These are phyloP conservation scores for Plenodomus tracheiphilus DNA, from an alignment of 2,329 filamentous ascomycete species.

Conservation along the genomic window DNA sequence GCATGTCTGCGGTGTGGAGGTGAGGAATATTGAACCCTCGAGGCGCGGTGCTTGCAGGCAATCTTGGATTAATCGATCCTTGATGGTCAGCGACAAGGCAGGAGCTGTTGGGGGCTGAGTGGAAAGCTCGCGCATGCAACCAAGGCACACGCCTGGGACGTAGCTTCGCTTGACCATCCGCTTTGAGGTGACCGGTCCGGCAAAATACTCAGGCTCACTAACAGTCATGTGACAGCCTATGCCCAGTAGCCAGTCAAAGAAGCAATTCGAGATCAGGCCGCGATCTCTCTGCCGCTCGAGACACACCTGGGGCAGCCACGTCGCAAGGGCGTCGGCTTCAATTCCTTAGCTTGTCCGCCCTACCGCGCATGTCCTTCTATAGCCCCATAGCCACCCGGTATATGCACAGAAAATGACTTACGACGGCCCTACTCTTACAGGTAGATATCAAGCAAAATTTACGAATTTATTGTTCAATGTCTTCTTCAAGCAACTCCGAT, in stretches of 20 bases:
- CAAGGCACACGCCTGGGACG: background rate
- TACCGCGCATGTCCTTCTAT: too few species aligned
- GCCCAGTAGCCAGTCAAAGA: background rate
- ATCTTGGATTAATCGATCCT: too few species aligned
- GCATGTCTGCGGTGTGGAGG: background rate
- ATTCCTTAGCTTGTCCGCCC: too few species aligned
- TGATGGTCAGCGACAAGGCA: background rate
- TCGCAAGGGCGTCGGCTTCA: background rate
- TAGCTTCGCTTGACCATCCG: background rate
- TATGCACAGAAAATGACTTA: too few species aligned
- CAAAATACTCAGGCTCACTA: too few species aligned
- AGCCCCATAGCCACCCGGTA: too few species aligned
- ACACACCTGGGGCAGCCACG: background rate
- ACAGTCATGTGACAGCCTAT: too few species aligned
- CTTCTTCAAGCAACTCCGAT: background rate
- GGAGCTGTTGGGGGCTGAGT: background rate
- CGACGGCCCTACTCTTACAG: too few species aligned
- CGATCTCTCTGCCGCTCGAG: background rate
- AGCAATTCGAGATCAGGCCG: background rate
- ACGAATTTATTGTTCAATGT: background rate
- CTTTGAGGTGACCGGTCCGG: background rate
- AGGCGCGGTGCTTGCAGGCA: background rate
- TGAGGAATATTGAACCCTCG: background rate
- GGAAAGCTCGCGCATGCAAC: background rate
- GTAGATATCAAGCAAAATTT: too few species aligned